These are phyloP conservation scores for Termitomyces sp. DNA, from an alignment of 768 basidiomycete species.

Conservation along the genomic window DNA sequence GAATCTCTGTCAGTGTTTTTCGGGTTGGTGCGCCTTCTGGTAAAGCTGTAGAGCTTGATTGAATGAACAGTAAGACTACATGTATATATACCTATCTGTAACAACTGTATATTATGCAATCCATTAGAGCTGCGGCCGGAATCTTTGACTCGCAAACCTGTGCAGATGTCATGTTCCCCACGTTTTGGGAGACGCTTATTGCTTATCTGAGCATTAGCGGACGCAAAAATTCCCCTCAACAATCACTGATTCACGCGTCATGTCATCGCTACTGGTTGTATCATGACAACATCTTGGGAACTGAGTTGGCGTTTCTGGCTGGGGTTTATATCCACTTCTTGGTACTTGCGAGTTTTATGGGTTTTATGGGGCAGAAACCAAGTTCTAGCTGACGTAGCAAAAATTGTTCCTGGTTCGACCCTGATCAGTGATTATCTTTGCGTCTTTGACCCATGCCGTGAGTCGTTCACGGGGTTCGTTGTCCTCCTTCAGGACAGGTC, in stretches of 20 bases:
- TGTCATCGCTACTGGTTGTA: background rate
- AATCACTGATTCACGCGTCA: background rate
- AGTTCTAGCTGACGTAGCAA: no score
- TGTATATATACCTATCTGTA: constrained; percentile 12
- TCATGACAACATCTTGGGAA: background rate
- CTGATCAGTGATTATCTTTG: background rate
- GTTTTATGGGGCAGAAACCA: no score
- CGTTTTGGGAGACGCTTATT: no score
- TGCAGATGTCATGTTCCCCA: no score
- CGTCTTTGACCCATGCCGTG: background rate
- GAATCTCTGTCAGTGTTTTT: constrained; percentile 95
- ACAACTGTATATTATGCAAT: constrained; percentile 6
- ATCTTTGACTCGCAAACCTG: no score
- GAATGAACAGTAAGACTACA: constrained; percentile 5
- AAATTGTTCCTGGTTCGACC: background rate
- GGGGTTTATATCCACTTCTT: background rate
- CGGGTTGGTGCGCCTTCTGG: constrained; percentile 93
- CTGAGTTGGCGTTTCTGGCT: background rate
- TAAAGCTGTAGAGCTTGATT: constrained; percentile 18
- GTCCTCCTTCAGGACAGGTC: background rate
- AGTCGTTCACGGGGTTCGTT: background rate
- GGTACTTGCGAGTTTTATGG: no score
- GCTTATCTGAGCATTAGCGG: no score
- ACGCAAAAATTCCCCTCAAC: background rate
- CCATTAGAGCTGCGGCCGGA: background rate